Percentiles rank a stretch among this genome's conserved stretches.
phyloP scores from a whole-genome alignment of 2,329 filamentous ascomycete genomes.

The Fusarium neocosmosporiellum region DNA sequence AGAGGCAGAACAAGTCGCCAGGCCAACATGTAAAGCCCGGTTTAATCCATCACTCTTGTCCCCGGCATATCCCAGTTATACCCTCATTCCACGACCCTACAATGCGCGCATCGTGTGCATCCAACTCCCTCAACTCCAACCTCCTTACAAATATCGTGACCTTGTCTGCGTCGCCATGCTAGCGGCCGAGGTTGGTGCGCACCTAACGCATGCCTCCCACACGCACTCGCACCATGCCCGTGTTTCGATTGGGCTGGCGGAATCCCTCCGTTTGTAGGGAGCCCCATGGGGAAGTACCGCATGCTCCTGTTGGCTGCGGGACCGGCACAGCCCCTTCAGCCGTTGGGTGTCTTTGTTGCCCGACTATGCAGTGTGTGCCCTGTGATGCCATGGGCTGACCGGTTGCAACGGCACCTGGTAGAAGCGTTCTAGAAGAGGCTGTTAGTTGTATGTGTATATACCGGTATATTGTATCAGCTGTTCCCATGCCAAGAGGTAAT shows the following conservation, averaged over 20 bases:
- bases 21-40: neutral
- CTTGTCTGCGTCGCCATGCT: neutral
- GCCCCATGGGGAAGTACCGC: neutral
- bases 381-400: slow-evolving; percentile 9
- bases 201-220: slow-evolving; percentile 1
- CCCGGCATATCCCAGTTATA: neutral
- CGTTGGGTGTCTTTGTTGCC: slow-evolving; percentile 1
- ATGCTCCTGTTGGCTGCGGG: neutral
- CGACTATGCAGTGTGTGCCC: neutral
- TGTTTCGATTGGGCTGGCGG: neutral
- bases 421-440: neutral
- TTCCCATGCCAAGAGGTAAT: neutral
- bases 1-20: neutral
- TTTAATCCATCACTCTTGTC: neutral
- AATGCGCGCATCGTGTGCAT: neutral
- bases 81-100: neutral
- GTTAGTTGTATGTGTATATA: neutral
- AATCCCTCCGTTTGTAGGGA: neutral
- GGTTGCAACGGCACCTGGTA: neutral
- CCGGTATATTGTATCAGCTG: neutral
- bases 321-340: slow-evolving; percentile 9
- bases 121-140: neutral
- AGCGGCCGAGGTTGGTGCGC: slow-evolving; percentile 17
- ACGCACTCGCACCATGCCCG: neutral
- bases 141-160: neutral